Evolutionary conservation across 1,284 basidiomycete species (phyloP).

Genomic region (Entoloma clypeatum): DNA sequence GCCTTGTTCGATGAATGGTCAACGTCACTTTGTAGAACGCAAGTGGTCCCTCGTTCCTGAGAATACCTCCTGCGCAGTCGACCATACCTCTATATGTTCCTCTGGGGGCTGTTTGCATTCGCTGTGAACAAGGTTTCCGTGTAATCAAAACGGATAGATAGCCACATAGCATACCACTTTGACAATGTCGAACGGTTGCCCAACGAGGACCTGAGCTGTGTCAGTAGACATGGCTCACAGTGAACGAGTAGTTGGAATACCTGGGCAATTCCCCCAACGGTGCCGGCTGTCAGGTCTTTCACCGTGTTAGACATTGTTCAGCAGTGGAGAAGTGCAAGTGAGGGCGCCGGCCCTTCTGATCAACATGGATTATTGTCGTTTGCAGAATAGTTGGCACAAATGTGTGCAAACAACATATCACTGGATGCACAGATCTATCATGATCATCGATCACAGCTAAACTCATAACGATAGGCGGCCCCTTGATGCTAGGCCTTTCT

Average conservation of each 20-base stretch:
- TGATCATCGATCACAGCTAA: no score
- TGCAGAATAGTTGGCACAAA: no score
- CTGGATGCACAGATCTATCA: no score
- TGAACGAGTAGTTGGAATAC: constrained; percentile 35
- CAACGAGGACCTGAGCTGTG: constrained; percentile 70
- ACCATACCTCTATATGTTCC: constrained; percentile 89
- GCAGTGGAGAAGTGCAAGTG: constrained; percentile 8
- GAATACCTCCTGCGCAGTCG: constrained; percentile 83
- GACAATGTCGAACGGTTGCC: constrained; percentile 96
- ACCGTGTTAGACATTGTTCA: constrained; percentile 43
- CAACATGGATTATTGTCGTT: no score
- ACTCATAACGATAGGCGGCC: no score
- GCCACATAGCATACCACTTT: constrained; percentile 70
- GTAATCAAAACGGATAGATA: constrained; percentile 10
- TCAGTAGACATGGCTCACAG: constrained; percentile 13
- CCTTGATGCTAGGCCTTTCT: no score
- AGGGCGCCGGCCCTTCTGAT: no score
- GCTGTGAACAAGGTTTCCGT: constrained; percentile 36
- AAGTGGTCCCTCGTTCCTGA: constrained; percentile 88
- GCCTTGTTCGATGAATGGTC: constrained; percentile 5
- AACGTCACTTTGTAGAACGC: constrained; percentile 90
- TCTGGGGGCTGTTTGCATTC: constrained; percentile 92
- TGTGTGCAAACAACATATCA: no score
- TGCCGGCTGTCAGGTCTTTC: constrained; percentile 84
- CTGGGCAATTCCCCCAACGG: constrained; percentile 86